Base-by-base conservation (phyloP, 2,329 filamentous ascomycete genomes). In the Emergomyces orientalis region DNA sequence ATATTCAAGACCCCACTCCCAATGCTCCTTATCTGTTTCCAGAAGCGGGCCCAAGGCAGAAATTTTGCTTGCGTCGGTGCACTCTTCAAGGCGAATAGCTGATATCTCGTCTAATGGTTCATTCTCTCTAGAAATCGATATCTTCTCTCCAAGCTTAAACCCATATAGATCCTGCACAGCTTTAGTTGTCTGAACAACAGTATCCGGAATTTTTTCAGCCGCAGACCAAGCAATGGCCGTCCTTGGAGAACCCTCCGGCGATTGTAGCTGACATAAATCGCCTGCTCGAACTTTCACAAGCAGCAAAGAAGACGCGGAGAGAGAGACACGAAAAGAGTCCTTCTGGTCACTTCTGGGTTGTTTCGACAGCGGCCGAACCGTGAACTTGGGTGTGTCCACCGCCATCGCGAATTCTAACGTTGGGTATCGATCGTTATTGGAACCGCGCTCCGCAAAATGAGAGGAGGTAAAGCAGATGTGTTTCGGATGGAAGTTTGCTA, bases 111-210 rank as follows among this genome's bases (percentile, higher is more conserved):
- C 78, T 13, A 88, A 74, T 1, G 76, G 68, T 1, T 75, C 76
- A 8, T 80, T 80, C 11, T 82, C 80, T 65, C 76, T 81, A 1
- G 81, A 78, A 30, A 92, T 82, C 8, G 81, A 80, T 57, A 95
- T 79, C 59, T 85, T 82, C 58, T 91, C 88, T 19, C 86, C 86
- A 3, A 94, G 79, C 65, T 88, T 87, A 68, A 96, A 83, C 0
- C 84, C 85, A 67, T 88, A 88, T 7, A 85, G 82, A 43, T 89
- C 87, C 65, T 89, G 87, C 61, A 95, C 84, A 6, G 85, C 80
- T 65, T 89, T 87, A 27, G 89, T 87, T 78, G 90, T 84, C 79
- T 92, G 82, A 59, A 89, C 79, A 63, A 90, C 81, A 65, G 87
- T 83, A 67, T 84, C 85, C 70, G 86, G 83, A 67, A 90, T 78